Conservation (phyloP, 2,329 filamentous ascomycete genomes). For the Kalmusia sp. region DNA sequence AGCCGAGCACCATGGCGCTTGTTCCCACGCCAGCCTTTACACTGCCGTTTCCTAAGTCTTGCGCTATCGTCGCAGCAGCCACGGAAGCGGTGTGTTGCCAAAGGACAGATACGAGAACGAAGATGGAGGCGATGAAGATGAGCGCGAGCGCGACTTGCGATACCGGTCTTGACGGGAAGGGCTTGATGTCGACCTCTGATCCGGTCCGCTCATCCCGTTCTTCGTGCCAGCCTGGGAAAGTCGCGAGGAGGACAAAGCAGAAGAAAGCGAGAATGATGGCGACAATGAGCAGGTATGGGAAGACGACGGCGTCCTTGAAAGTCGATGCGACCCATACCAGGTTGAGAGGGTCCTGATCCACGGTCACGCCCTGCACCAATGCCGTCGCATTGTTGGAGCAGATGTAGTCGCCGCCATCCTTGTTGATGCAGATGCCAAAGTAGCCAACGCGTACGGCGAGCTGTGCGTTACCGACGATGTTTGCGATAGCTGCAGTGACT, state of each 20-base stretch:
- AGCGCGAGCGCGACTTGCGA: slow-evolving; percentile 92
- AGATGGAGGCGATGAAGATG: slow-evolving; percentile 76
- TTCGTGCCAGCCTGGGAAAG: slow-evolving; percentile 97
- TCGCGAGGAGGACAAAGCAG: slow-evolving; percentile 92
- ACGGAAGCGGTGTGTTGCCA: slow-evolving; percentile 98
- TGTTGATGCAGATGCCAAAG: slow-evolving; percentile 96
- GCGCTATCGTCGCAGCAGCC: slow-evolving; percentile 89
- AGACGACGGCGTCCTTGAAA: slow-evolving; percentile 98
- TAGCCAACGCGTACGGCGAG: slow-evolving; percentile 94
- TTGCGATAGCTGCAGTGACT: slow-evolving; percentile 82
- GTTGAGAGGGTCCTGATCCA: slow-evolving; percentile 95
- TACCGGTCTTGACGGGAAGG: slow-evolving; percentile 89
- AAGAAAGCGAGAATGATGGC: slow-evolving; percentile 97
- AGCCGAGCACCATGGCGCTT: slow-evolving; percentile 94
- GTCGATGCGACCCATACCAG: slow-evolving; percentile 96
- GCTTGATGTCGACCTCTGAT: slow-evolving; percentile 88
- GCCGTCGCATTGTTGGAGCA: slow-evolving; percentile 98
- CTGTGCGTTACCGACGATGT: slow-evolving; percentile 84
- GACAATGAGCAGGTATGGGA: slow-evolving; percentile 98
- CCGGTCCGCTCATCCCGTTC: slow-evolving; percentile 78
- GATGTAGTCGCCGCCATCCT: slow-evolving; percentile 87
- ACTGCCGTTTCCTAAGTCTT: slow-evolving; percentile 89
- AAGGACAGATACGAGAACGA: slow-evolving; percentile 71
- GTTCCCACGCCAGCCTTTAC: slow-evolving; percentile 90
- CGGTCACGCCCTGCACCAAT: slow-evolving; percentile 83